Evolutionary conservation across 768 basidiomycete species (phyloP).

Genomic region (Pleurotus pulmonarius): DNA sequence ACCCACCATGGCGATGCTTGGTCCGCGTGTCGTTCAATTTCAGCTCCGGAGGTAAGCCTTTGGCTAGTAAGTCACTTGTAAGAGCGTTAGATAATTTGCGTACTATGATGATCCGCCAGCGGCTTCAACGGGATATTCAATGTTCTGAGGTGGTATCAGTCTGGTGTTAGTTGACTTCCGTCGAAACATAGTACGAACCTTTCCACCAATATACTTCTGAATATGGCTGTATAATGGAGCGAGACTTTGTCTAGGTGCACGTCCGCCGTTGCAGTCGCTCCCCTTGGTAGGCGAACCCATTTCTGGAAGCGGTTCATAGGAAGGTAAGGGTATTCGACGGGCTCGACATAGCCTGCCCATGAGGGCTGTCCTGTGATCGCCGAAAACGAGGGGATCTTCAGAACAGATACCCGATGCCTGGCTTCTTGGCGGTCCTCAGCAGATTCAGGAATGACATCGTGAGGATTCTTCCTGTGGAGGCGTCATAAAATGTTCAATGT

Average conservation of each 20-base stretch:
- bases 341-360: conserved; percentile 44
- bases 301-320: conserved; percentile 47
- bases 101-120: conserved; percentile 50
- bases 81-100: conserved; percentile 9
- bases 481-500: neutral
- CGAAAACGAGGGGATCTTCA: conserved; percentile 42
- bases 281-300: conserved; percentile 27
- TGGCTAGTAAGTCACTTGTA: neutral
- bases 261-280: conserved; percentile 12
- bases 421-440: conserved; percentile 27
- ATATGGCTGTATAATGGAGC: conserved; percentile 56
- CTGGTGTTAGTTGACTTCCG: neutral
- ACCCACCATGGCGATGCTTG: conserved; percentile 20
- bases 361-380: conserved; percentile 23
- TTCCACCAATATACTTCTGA: conserved; percentile 41
- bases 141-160: conserved; percentile 29
- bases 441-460: conserved; percentile 32
- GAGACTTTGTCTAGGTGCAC: conserved; percentile 29
- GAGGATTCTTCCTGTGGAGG: conserved; percentile 53
- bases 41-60: neutral
- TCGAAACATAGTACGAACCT: conserved; percentile 13
- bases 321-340: conserved; percentile 33
- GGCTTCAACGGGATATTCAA: conserved; percentile 50
- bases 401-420: conserved; percentile 27
- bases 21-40: neutral